A percentile compares a stretch with the other conserved stretches of the same genome.
Conservation (phyloP, 345 rosid species). For the Rhodamnia argentea region DNA sequence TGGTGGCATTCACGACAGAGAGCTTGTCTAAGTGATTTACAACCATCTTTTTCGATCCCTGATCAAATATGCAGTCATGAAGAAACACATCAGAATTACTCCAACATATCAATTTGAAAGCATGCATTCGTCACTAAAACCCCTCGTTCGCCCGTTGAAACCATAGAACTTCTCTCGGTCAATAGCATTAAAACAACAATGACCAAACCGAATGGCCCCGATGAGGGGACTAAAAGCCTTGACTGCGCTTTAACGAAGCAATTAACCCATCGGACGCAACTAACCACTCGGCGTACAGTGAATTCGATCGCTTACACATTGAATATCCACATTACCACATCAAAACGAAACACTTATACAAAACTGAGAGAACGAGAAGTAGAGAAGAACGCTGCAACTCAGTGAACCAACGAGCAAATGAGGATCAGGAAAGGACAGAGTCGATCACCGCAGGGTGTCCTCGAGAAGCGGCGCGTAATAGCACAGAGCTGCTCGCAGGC, state of each 20-base stretch:
- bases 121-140: background rate
- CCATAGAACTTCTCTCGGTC: background rate
- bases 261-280: background rate
- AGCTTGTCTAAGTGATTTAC: slow-evolving; percentile 84
- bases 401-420: background rate
- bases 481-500: slow-evolving; percentile 70
- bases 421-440: background rate
- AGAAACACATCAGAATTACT: background rate
- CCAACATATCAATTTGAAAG: background rate
- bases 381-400: background rate
- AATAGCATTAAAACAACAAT: background rate
- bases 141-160: background rate
- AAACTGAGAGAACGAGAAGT: background rate
- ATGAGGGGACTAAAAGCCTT: background rate
- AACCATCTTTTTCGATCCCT: slow-evolving; percentile 97
- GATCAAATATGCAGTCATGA: background rate
- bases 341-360: background rate
- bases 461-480: slow-evolving; percentile 81
- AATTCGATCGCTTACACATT: background rate
- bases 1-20: slow-evolving; percentile 69
- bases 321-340: background rate
- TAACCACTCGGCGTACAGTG: background rate
- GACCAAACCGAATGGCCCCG: background rate
- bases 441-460: slow-evolving; percentile 67
- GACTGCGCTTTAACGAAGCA: background rate